Evolutionary conservation across 2,329 filamentous ascomycete species (phyloP).

Genomic region (Nannizzia gypsea): DNA sequence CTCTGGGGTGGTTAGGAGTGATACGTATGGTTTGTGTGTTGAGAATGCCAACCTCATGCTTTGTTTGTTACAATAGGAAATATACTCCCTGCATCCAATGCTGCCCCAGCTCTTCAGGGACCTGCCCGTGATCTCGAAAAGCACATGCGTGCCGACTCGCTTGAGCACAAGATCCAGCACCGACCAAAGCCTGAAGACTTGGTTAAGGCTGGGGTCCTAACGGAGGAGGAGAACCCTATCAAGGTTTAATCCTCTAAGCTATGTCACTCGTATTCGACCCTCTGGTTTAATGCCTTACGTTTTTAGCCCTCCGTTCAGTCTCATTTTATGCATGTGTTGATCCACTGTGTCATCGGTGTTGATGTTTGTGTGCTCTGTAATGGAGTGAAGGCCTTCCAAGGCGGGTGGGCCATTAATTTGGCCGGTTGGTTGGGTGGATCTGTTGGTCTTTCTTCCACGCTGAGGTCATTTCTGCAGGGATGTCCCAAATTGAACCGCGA

Average conservation of each 20-base stretch:
- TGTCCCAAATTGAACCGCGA: background rate
- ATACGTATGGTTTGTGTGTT: slow-evolving; percentile 6
- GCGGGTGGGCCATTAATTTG: background rate
- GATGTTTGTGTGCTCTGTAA: background rate
- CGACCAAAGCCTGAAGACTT: slow-evolving; percentile 66
- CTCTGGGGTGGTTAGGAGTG: background rate
- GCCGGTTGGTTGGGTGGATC: background rate
- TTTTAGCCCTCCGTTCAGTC: background rate
- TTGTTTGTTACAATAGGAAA: slow-evolving; percentile 47
- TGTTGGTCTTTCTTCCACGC: background rate
- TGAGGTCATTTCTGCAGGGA: background rate
- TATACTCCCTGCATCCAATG: slow-evolving; percentile 68
- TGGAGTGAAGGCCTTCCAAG: background rate
- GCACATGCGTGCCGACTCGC: slow-evolving; percentile 73
- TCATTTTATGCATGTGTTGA: background rate
- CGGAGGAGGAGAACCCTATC: slow-evolving; percentile 45
- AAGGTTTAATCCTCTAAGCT: slow-evolving; percentile 10
- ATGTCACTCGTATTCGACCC: background rate
- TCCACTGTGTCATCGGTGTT: background rate
- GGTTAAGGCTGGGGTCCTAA: slow-evolving; percentile 67
- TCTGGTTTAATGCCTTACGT: background rate
- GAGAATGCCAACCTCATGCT: slow-evolving; percentile 4
- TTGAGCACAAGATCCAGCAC: slow-evolving; percentile 76
- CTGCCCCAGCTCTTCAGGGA: slow-evolving; percentile 66
- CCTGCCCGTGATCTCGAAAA: slow-evolving; percentile 75